Base-by-base conservation (phyloP, 192 early-diverging fungal genomes). In the Coemansia sp. region DNA sequence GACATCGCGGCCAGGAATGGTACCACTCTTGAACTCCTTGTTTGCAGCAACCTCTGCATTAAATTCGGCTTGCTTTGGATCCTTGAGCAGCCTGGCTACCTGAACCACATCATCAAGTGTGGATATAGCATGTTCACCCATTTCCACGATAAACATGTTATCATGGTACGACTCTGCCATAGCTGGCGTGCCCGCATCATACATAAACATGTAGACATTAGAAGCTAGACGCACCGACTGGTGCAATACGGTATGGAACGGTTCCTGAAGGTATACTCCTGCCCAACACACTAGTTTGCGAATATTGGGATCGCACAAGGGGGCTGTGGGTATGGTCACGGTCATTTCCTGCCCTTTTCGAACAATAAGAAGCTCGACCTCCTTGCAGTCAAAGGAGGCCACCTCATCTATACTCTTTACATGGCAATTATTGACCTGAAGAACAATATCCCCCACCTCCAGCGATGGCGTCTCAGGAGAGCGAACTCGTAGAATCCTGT, bases 371-470 rank as follows among this genome's bases (percentile, higher is more conserved):
- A 78, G 54, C 33, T 50, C 48, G 14, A 58, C 59, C 18, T 45
- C 31, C 2, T 55, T 48, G 8, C 50, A 19, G 4, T 43, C 43
- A 26, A 70, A 59, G 43, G 50, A 48, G 16, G 60, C 64, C 0
- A 78, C 15, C 6, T 71, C 65, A n/a, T 53, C 37, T 3, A 78
- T 61, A 8, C 47, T 42, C 18, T 20, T 37, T 1, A 64, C 63
- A 5, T 46, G 40, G 12, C 53, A 20, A 5, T 48, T 35, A 3
- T 68, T 40, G 6, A 64, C 49, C 10, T 48, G 51, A 15, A 71
- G 64, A 6, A 71, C 46, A 47, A 71, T 38, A 39, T 78, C 75
- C 19, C 63, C 67, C 19, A 63, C 35, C 10, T 71, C 56, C 7
- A 78, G 50, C 7, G 48, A 53, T 12, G 23, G 53, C 2, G 20